Conservation (phyloP, 495 filamentous ascomycete species). For the Aspergillus cristatus region DNA sequence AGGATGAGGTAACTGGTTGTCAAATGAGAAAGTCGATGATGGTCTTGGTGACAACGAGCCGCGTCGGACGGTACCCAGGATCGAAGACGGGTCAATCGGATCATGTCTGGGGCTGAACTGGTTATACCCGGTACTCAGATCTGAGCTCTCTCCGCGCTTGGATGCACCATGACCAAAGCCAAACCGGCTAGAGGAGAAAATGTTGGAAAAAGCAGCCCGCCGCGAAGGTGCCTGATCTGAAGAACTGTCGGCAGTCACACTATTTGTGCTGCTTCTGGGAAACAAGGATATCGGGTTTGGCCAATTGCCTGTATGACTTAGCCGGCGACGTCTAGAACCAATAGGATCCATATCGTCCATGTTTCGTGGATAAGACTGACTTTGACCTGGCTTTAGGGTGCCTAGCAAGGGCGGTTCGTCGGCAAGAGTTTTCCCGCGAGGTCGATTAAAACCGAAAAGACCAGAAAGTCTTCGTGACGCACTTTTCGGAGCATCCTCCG, state of each 20-base stretch:
- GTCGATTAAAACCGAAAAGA: conserved; percentile 59
- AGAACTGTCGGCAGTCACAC: conserved; percentile 33
- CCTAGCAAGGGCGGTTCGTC: conserved; percentile 63
- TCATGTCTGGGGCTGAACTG: conserved; percentile 54
- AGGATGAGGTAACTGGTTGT: conserved; percentile 61
- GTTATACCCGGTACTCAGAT: conserved; percentile 44
- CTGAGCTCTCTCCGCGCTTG: conserved; percentile 34
- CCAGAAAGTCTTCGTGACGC: conserved; percentile 47
- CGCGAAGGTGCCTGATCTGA: conserved; percentile 37
- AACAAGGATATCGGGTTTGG: conserved; percentile 47
- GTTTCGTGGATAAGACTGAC: conserved; percentile 72
- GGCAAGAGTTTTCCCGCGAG: conserved; percentile 60
- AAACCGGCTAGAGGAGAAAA: conserved; percentile 36
- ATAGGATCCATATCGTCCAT: conserved; percentile 61
- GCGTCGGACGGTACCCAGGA: conserved; percentile 44
- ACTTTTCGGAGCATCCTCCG: conserved; percentile 38
- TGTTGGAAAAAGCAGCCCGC: conserved; percentile 35
- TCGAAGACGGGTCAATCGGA: conserved; percentile 44
- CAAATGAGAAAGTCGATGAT: conserved; percentile 69
- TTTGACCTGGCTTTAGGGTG: conserved; percentile 64
- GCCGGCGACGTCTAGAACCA: conserved; percentile 51
- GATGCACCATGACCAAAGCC: conserved; percentile 31
- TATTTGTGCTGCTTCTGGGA: conserved; percentile 34
- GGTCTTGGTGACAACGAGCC: conserved; percentile 65
- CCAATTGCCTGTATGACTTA: conserved; percentile 58